Evolutionary conservation across 2,329 filamentous ascomycete species (phyloP), one percentile per base, ranked within the genome.

Genomic region (Daldinia sp.): DNA sequence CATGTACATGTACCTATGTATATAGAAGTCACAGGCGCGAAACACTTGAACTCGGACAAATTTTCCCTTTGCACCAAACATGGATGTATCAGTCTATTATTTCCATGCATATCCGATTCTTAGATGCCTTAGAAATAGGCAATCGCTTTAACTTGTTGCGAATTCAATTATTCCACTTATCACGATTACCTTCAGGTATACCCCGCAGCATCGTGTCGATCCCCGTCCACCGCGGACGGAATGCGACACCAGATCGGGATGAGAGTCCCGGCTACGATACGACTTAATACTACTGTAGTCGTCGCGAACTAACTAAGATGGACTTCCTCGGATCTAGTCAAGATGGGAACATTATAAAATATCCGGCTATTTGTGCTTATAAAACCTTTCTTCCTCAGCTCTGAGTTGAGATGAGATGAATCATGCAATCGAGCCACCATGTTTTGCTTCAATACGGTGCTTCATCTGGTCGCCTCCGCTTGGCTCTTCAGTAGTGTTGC

Each of bases 181-280:
- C 13, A 39, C 35, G 33, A 10, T 12, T 4, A 15, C 13, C 13
- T 6, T 10, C 41, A 48, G 42, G 50, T 48, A 67, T 68, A 70
- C 68, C 65, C 68, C 65, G 68, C 65, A 63, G 33, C 39, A 18
- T 59, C 35, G n/a, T 60, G 54, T 70, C 58, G 28, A 67, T 65
- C 53, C 13, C 61, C 48, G 44, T 65, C 60, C 50, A 12, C 48
- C n/a, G 35, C 23, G 37, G 50, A 13, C 33, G 48, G 48, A 63
- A 65, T 68, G 44, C 65, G 46, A 71, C 68, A 33, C 59, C 56
- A 65, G 65, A 58, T 68, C 58, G 37, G 55, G 62, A 46, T 59
- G 30, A 30, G 30, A 15, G 30, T 46, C 51, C 41, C 50, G 26
- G 35, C 18, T 56, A 54, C 65, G 55, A 69, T 64, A 41, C 48